Evolutionary conservation across 805 yeast genomes (phyloP).

Genomic region (Wickerhamiella kurtzmanii): DNA sequence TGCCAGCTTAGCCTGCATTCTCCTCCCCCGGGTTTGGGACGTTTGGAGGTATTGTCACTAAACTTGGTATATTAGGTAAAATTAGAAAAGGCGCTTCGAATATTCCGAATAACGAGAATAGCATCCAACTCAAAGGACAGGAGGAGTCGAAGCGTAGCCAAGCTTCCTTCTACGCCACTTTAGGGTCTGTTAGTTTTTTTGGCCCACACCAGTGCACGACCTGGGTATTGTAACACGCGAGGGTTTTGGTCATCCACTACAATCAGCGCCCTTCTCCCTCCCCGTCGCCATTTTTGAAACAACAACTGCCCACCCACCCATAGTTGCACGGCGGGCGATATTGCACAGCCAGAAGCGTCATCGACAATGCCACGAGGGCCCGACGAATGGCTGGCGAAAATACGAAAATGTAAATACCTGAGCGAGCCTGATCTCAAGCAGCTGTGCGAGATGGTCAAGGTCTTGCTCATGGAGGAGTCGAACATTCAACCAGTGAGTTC

Average conservation of each 20-base stretch:
- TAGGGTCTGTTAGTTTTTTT: too few relatives aligned
- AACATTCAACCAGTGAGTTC: constrained; percentile 91
- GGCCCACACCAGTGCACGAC: too few relatives aligned
- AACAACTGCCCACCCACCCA: neutral
- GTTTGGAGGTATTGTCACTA: too few relatives aligned
- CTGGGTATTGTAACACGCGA: neutral
- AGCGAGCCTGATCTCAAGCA: constrained; percentile 93
- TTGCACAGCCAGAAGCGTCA: neutral
- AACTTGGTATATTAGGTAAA: neutral
- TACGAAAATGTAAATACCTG: constrained; percentile 75
- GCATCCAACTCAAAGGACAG: neutral
- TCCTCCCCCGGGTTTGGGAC: too few relatives aligned
- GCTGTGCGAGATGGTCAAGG: constrained; percentile 89
- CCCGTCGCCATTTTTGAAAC: neutral
- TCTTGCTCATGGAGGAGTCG: constrained; percentile 87
- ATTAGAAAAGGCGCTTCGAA: neutral
- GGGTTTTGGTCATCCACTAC: neutral
- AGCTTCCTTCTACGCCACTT: too few relatives aligned
- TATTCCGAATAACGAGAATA: neutral
- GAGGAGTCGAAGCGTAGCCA: too few relatives aligned
- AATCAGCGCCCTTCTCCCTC: too few relatives aligned
- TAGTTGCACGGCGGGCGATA: too few relatives aligned
- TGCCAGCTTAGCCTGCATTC: too few relatives aligned
- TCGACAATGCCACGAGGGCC: constrained; percentile 42
- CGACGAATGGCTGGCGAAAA: constrained; percentile 90